phyloP scores from a whole-genome alignment of 768 basidiomycete genomes.

The Boletales sp. region DNA sequence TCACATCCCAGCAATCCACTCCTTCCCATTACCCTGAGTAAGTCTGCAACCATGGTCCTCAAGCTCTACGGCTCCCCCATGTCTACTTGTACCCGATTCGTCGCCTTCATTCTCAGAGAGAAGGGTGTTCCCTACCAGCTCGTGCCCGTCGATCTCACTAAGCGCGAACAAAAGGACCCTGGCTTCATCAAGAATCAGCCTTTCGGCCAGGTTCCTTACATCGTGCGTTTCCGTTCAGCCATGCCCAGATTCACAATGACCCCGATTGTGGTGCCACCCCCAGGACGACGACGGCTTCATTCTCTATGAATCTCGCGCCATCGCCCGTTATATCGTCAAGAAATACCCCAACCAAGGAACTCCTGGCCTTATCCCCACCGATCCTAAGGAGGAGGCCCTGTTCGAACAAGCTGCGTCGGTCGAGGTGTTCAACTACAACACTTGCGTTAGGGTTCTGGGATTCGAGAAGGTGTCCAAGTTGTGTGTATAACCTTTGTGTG shows the following conservation, averaged over 20 bases:
- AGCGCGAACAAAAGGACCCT: conserved; percentile 44
- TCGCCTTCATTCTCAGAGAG: conserved; percentile 51
- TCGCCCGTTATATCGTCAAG: conserved; percentile 52
- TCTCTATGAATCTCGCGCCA: conserved; percentile 61
- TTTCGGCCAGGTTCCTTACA: conserved; percentile 49
- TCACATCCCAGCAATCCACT: background rate
- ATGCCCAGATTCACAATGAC: background rate
- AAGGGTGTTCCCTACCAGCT: conserved; percentile 55
- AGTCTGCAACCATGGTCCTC: conserved; percentile 30
- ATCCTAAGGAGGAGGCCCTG: conserved; percentile 30
- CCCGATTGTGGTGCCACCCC: background rate
- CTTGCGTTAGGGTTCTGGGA: conserved; percentile 35
- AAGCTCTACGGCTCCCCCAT: conserved; percentile 30
- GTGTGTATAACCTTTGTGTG: conserved; percentile 28
- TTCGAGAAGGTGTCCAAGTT: conserved; percentile 51
- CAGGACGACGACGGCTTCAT: conserved; percentile 61
- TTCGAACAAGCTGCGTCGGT: conserved; percentile 37
- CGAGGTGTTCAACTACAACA: conserved; percentile 52
- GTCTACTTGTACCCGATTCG: conserved; percentile 51
- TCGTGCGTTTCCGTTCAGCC: conserved; percentile 22
- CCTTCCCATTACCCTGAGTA: background rate
- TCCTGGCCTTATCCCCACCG: conserved; percentile 43
- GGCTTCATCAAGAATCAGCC: conserved; percentile 51
- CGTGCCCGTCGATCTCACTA: conserved; percentile 38
- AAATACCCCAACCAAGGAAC: conserved; percentile 54